phyloP scores from a whole-genome alignment of 2,329 filamentous ascomycete genomes.

The Epichloe hybrida region DNA sequence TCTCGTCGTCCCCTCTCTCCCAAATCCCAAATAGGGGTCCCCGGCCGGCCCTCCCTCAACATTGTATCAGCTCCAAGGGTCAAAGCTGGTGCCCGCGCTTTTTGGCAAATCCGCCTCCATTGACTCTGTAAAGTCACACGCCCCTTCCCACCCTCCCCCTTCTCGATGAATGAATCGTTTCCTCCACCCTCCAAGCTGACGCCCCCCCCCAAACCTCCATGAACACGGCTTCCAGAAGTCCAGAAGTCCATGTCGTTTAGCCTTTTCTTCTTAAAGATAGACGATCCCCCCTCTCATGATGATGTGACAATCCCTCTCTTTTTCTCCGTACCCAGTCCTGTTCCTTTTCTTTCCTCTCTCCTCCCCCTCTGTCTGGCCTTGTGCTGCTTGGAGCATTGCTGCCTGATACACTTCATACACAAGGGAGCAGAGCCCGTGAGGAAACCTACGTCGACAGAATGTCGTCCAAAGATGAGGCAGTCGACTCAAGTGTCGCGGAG shows the following conservation, averaged over 20 bases:
- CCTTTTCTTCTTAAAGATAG: background rate
- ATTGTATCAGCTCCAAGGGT: slow-evolving; percentile 1
- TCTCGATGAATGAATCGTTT: background rate
- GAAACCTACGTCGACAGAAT: slow-evolving; percentile 5
- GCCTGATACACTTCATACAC: background rate
- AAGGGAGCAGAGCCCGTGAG: background rate
- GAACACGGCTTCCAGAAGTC: slow-evolving; percentile 6
- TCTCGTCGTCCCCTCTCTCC: background rate
- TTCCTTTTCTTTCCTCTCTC: background rate
- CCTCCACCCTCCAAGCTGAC: background rate
- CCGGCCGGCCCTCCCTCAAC: slow-evolving; percentile 1
- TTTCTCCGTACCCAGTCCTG: background rate
- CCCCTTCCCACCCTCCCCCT: background rate
- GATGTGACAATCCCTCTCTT: background rate
- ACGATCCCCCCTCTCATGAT: background rate
- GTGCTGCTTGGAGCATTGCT: background rate
- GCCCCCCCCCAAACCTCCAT: slow-evolving; percentile 1
- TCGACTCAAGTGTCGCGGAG: slow-evolving; percentile 8
- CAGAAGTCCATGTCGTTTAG: background rate
- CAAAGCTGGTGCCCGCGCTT: background rate
- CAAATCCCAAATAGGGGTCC: background rate
- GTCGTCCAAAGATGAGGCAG: slow-evolving; percentile 9
- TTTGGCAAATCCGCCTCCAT: background rate
- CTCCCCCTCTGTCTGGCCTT: background rate
- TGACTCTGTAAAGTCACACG: background rate